Evolutionary conservation across 306 rosid genomes (phyloP).

Genomic region (Gastrolobium bilobum): DNA sequence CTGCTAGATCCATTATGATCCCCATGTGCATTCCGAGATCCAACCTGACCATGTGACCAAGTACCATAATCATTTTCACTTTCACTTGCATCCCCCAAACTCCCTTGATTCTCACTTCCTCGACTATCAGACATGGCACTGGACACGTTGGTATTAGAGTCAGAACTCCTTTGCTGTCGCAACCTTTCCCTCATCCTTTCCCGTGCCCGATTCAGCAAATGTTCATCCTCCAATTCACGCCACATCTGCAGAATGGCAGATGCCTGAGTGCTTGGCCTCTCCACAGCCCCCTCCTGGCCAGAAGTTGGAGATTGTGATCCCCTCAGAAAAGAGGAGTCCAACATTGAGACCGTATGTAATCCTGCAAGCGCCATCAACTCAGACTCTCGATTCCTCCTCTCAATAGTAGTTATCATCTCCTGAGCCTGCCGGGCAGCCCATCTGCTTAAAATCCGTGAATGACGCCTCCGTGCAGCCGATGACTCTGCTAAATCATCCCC

Average conservation of each 20-base stretch:
- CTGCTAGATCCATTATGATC: slow-evolving; percentile 80
- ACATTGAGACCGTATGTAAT: slow-evolving; percentile 93
- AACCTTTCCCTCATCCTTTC: slow-evolving; percentile 93
- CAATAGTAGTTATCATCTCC: slow-evolving; percentile 99
- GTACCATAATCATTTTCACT: slow-evolving; percentile 92
- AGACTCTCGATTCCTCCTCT: slow-evolving; percentile 95
- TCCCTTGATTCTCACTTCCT: slow-evolving; percentile 88
- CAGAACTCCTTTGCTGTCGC: slow-evolving; percentile 80
- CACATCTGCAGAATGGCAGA: slow-evolving; percentile 96
- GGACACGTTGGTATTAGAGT: slow-evolving; percentile 73
- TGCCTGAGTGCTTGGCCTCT: slow-evolving; percentile 93
- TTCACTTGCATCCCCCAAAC: slow-evolving; percentile 92
- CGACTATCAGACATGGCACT: slow-evolving; percentile 80
- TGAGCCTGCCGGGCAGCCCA: slow-evolving; percentile 99
- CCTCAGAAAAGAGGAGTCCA: slow-evolving; percentile 93
- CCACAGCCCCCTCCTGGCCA: slow-evolving; percentile 86
- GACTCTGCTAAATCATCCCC: slow-evolving; percentile 97
- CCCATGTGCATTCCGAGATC: slow-evolving; percentile 63
- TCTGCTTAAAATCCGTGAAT: slow-evolving; percentile 87
- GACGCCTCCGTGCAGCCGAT: slow-evolving; percentile 85
- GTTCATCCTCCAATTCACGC: slow-evolving; percentile 99
- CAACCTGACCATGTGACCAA: slow-evolving; percentile 86
- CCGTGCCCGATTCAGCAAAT: slow-evolving; percentile 81
- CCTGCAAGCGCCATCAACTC: slow-evolving; percentile 98
- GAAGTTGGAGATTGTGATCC: slow-evolving; percentile 94